phyloP scores from a whole-genome alignment of 2,329 filamentous ascomycete species.

The Penicillium glabrum region DNA sequence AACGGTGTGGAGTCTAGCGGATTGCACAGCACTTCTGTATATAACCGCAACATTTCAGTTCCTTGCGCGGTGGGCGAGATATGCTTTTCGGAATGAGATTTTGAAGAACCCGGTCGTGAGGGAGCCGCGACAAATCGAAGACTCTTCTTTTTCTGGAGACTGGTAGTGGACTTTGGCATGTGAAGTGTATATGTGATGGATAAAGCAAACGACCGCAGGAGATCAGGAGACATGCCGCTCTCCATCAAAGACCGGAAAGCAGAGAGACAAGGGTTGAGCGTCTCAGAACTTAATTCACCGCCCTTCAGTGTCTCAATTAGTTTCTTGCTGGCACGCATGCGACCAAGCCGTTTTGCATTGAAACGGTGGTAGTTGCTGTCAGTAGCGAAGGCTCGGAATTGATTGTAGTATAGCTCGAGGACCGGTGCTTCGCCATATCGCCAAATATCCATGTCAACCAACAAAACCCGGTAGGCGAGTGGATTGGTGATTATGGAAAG shows the following conservation, averaged over 20 bases:
- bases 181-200: constrained; percentile 94
- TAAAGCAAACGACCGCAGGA: constrained; percentile 80
- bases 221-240: constrained; percentile 78
- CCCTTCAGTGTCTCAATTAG: constrained; percentile 87
- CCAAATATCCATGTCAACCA: constrained; percentile 95
- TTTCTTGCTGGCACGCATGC: constrained; percentile 94
- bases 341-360: constrained; percentile 79
- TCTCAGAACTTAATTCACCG: constrained; percentile 70
- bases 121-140: constrained; percentile 34
- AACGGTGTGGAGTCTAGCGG: constrained; percentile 67
- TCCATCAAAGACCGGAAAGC: constrained; percentile 78
- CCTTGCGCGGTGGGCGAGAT: constrained; percentile 69
- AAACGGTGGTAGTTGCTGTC: constrained; percentile 90
- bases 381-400: constrained; percentile 85
- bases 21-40: constrained; percentile 74
- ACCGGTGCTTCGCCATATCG: constrained; percentile 72
- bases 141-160: constrained; percentile 49
- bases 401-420: constrained; percentile 87
- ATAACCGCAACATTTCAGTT: constrained; percentile 72
- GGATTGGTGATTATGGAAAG: constrained; percentile 95
- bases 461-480: constrained; percentile 83
- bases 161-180: constrained; percentile 49
- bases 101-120: constrained; percentile 30
- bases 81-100: constrained; percentile 33
- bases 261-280: constrained; percentile 72